Base-by-base conservation (phyloP, 805 yeast species). In the Starmerella floricola region DNA sequence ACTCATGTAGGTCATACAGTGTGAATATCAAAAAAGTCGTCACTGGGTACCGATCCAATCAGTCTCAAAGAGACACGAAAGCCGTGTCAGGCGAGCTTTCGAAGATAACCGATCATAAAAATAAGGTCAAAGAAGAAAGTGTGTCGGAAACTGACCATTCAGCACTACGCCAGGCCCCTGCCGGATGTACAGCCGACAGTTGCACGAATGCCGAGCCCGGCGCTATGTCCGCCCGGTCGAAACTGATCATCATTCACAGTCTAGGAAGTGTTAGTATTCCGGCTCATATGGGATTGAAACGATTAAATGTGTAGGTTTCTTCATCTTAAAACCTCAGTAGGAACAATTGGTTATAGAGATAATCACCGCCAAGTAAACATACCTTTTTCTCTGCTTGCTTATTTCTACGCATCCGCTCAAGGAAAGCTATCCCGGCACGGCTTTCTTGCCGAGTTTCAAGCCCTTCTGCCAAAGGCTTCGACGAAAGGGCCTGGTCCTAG, bases 151-250 rank as follows among this genome's bases (percentile, higher is more conserved):
- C 27, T 17, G 56, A 53, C 57, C 56, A 50, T 44, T 54, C 56
- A 53, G 47, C 46, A 46, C 17, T 8, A 38, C 37, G 34, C 39
- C 27, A 36, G 24, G 31, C 41, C 52, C 55, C 51, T 36, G 40
- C 44, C 42, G 53, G 55, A 40, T 54, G 57, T 54, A 54, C 57
- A 44, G 57, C 54, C 57, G 37, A 34, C 39, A 38, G 51, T 41
- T 53, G 52, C 51, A 43, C 41, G 33, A 38, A 24, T 35, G 49
- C 50, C 31, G 53, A 41, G 33, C 33, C 29, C 18, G 34, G 34
- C 35, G 34, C 33, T 60, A 53, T 49, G 63, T 58, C 63, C 63
- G 63, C 63, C 63, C 63, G 63, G 63, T 60, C 63, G 61, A 55
- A 49, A 48, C 47, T 46, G 49, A 52, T 59, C 63, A 42, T 59